Percentiles rank a stretch among this genome's conserved stretches.
phyloP scores from a whole-genome alignment of 768 basidiomycete species.

The Suillus variegatus region DNA sequence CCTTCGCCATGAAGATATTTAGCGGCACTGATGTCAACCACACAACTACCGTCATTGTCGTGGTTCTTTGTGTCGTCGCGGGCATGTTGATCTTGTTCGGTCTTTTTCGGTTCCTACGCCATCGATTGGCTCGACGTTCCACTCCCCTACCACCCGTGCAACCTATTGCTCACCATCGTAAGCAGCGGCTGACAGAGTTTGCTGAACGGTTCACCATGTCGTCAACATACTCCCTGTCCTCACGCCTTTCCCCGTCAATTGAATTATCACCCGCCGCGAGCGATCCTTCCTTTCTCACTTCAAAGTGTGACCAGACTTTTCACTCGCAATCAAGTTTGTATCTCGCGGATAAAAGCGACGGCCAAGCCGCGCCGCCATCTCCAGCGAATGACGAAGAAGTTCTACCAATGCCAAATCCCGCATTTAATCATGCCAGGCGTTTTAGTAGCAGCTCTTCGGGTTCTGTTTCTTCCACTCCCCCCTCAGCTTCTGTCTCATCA shows the following conservation, averaged over 20 bases:
- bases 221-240: constrained; percentile 26
- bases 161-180: constrained; percentile 62
- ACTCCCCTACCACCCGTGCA: constrained; percentile 65
- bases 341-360: constrained; percentile 16
- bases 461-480: constrained; percentile 23
- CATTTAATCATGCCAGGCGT: constrained; percentile 5
- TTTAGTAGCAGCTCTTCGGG: constrained; percentile 12
- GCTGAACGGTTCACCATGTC: constrained; percentile 25
- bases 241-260: constrained; percentile 23
- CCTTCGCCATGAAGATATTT: neutral
- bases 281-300: constrained; percentile 31
- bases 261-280: constrained; percentile 30
- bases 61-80: constrained; percentile 48
- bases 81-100: constrained; percentile 39
- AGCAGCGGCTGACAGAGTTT: constrained; percentile 47
- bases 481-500: constrained; percentile 17
- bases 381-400: neutral
- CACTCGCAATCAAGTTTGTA: constrained; percentile 17
- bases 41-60: constrained; percentile 46
- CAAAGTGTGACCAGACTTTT: constrained; percentile 24
- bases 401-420: constrained; percentile 6
- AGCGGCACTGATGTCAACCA: constrained; percentile 1
- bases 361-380: constrained; percentile 14
- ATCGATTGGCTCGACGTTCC: constrained; percentile 31
- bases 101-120: constrained; percentile 40